These are phyloP conservation scores for Microcos paniculata DNA, from an alignment of 345 rosid genomes.

Conservation along the genomic window DNA sequence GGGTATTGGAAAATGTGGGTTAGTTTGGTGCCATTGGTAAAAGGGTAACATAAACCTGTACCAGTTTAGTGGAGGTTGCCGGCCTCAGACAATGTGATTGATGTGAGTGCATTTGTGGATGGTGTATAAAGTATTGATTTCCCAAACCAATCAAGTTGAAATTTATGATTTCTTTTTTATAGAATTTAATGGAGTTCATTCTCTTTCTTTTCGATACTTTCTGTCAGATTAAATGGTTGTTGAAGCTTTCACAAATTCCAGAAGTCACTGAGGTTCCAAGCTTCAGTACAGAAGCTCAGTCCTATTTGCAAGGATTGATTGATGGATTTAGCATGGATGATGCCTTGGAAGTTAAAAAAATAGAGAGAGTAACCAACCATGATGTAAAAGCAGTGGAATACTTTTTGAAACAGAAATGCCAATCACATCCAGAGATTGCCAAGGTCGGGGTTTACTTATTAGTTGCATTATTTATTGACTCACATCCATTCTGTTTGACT, in stretches of 20 bases:
- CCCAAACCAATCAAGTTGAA: background rate
- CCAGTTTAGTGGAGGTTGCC: background rate
- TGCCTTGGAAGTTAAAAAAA: constrained; percentile 73
- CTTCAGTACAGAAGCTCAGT: constrained; percentile 64
- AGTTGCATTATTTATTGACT: background rate
- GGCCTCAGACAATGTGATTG: background rate
- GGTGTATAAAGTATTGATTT: background rate
- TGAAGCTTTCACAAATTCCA: constrained; percentile 80
- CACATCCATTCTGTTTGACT: background rate
- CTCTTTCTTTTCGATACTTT: background rate
- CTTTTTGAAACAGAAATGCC: constrained; percentile 85
- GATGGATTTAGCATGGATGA: constrained; percentile 69
- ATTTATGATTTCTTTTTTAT: background rate
- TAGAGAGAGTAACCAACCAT: constrained; percentile 85
- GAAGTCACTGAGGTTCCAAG: constrained; percentile 79
- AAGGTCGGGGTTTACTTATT: constrained; percentile 42
- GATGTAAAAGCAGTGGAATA: constrained; percentile 98
- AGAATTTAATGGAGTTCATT: background rate
- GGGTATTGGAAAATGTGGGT: background rate
- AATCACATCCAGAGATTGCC: constrained; percentile 74
- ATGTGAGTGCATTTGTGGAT: background rate
- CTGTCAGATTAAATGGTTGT: constrained; percentile 78
- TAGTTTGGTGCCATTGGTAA: background rate
- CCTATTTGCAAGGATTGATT: constrained; percentile 60
- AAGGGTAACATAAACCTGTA: background rate